Percentiles rank a stretch among this genome's conserved stretches.
phyloP scores from a whole-genome alignment of 768 basidiomycete genomes.

The Tephrocybe rancida region DNA sequence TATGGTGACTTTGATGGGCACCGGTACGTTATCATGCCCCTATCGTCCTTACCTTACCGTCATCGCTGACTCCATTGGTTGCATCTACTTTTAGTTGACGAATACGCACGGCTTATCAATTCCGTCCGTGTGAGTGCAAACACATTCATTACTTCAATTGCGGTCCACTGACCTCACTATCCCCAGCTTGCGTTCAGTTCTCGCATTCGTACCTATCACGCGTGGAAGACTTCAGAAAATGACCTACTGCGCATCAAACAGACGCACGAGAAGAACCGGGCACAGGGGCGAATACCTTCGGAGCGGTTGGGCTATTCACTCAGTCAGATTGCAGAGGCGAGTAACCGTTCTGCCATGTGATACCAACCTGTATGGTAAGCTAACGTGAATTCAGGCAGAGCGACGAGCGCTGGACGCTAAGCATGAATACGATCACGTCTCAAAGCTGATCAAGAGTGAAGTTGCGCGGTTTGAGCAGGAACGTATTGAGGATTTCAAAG shows the following conservation, averaged over 20 bases:
- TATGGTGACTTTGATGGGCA: conserved; percentile 76
- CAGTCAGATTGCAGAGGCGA: conserved; percentile 78
- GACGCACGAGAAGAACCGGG: conserved; percentile 79
- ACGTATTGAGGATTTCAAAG: conserved; percentile 91
- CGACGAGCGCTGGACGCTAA: conserved; percentile 80
- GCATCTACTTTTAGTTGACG: conserved; percentile 60
- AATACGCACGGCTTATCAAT: conserved; percentile 89
- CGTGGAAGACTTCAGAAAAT: conserved; percentile 80
- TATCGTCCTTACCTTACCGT: neutral
- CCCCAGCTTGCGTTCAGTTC: conserved; percentile 83
- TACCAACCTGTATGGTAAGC: neutral
- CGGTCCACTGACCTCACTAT: neutral
- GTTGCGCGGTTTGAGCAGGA: conserved; percentile 91
- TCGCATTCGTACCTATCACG: conserved; percentile 79
- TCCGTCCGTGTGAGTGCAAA: conserved; percentile 72
- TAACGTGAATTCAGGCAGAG: conserved; percentile 62
- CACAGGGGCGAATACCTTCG: conserved; percentile 70
- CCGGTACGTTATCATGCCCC: conserved; percentile 46
- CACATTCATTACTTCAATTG: neutral
- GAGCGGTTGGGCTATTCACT: conserved; percentile 78
- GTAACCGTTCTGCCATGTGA: conserved; percentile 18
- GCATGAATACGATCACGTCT: conserved; percentile 87
- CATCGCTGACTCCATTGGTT: conserved; percentile 9
- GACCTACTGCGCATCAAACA: conserved; percentile 74
- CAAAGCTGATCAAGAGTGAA: conserved; percentile 87